Conservation (phyloP, 768 basidiomycete species). For the Epithele typhae region DNA sequence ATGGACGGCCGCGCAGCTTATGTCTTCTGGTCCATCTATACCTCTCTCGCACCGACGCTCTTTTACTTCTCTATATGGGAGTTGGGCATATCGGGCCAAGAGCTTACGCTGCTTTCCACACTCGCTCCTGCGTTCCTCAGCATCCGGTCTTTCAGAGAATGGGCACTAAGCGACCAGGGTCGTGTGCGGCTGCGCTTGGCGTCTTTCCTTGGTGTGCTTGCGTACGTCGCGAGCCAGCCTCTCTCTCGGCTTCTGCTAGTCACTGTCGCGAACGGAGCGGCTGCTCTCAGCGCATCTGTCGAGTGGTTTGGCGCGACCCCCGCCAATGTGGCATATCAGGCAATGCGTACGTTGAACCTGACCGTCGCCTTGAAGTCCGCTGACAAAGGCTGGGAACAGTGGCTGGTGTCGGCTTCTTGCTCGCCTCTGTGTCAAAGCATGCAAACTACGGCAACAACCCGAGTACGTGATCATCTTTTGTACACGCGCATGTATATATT, state of each 20-base stretch:
- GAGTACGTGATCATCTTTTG: too few relatives aligned
- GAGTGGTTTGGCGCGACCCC: constrained; percentile 45
- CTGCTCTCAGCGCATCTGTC: constrained; percentile 46
- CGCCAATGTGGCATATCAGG: constrained; percentile 40
- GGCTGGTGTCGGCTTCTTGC: constrained; percentile 58
- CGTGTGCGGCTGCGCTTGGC: constrained; percentile 44
- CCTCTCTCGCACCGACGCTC: constrained; percentile 69
- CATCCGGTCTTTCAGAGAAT: constrained; percentile 37
- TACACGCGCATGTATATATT: too few relatives aligned
- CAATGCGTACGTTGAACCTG: constrained; percentile 36
- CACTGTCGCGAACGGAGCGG: constrained; percentile 45
- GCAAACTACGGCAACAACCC: constrained; percentile 81
- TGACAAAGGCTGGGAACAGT: constrained; percentile 37
- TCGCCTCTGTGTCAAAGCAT: constrained; percentile 70
- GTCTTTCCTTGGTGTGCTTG: constrained; percentile 48
- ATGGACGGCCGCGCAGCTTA: constrained; percentile 50
- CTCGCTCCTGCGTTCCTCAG: constrained; percentile 66
- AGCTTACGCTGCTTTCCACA: constrained; percentile 66
- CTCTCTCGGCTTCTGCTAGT: constrained; percentile 54
- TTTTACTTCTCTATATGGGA: constrained; percentile 95
- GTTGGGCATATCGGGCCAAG: constrained; percentile 78
- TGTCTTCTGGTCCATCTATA: constrained; percentile 81
- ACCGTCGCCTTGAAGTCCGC: background rate
- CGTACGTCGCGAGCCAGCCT: constrained; percentile 49
- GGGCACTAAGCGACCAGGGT: constrained; percentile 45